phyloP scores from a whole-genome alignment of 768 basidiomycete species.

The Rhodotorula babjevae region DNA sequence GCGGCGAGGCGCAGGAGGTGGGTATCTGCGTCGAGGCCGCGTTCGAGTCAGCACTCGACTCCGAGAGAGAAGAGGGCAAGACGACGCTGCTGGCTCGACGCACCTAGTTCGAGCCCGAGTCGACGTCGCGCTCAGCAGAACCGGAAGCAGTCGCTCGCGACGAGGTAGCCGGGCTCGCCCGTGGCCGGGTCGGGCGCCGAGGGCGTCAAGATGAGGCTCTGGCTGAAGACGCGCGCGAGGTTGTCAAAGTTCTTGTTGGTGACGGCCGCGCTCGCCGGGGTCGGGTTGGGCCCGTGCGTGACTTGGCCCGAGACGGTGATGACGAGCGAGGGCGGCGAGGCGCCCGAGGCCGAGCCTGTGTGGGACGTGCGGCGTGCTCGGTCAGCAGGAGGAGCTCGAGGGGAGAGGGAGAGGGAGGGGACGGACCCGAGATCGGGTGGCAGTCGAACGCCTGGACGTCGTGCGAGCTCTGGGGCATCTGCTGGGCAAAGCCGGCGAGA shows the following conservation, averaged over 20 bases:
- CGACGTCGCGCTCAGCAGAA: constrained; percentile 12
- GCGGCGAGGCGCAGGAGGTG: neutral
- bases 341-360: constrained; percentile 18
- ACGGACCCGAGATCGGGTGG: constrained; percentile 34
- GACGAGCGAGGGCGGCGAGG: constrained; percentile 25
- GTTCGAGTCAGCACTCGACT: too few species aligned
- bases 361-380: too few species aligned
- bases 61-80: too few species aligned
- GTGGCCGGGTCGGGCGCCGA: neutral
- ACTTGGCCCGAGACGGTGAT: constrained; percentile 37
- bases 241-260: constrained; percentile 23
- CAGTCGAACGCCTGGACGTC: constrained; percentile 37
- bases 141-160: constrained; percentile 33
- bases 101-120: neutral
- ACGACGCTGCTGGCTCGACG: neutral
- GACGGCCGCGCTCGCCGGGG: constrained; percentile 20
- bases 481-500: constrained; percentile 24
- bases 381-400: too few species aligned
- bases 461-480: constrained; percentile 23
- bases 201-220: constrained; percentile 32
- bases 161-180: constrained; percentile 18
- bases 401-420: neutral
- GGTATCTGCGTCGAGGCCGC: neutral
- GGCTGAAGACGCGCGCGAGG: constrained; percentile 37
- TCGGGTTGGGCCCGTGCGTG: constrained; percentile 29